Evolutionary conservation across 2,329 filamentous ascomycete species (phyloP).

Genomic region (Hypoxylon sp.): DNA sequence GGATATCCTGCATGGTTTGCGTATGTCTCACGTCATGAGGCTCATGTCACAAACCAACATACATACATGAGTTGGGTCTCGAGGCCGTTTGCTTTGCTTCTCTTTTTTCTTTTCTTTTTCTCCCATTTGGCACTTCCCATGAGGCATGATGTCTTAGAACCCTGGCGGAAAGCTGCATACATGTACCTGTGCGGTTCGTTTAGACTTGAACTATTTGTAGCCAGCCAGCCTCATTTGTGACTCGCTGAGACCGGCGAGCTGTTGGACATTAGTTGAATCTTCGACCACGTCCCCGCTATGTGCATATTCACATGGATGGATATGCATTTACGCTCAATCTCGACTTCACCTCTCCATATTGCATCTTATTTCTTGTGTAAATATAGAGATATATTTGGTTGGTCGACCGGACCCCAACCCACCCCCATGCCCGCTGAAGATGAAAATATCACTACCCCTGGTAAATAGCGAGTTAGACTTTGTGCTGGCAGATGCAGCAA

Average conservation of each 20-base stretch:
- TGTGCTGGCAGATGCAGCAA: constrained; percentile 38
- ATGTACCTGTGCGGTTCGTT: not conserved
- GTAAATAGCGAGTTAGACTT: constrained; percentile 26
- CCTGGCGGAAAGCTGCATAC: constrained; percentile 8
- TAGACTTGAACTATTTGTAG: constrained; percentile 9
- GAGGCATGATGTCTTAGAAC: constrained; percentile 3
- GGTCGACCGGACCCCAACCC: constrained; percentile 22
- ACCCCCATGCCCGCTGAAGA: constrained; percentile 20
- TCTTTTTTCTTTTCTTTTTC: constrained; percentile 11
- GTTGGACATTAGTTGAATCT: constrained; percentile 8
- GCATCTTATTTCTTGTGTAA: constrained; percentile 2
- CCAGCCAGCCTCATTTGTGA: constrained; percentile 25
- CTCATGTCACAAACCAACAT: constrained; percentile 20
- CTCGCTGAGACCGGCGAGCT: constrained; percentile 8
- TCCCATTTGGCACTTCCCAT: constrained; percentile 10
- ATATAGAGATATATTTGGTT: constrained; percentile 19
- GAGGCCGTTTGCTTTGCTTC: constrained; percentile 15
- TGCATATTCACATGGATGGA: constrained; percentile 25
- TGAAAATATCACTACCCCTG: constrained; percentile 35
- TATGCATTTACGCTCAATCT: constrained; percentile 13
- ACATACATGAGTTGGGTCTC: not conserved
- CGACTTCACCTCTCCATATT: constrained; percentile 13
- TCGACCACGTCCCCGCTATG: constrained; percentile 10
- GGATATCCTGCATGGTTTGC: constrained; percentile 27
- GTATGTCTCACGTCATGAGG: constrained; percentile 36